phyloP scores from a whole-genome alignment of 2,329 filamentous ascomycete species.

The Trichoderma sp. region DNA sequence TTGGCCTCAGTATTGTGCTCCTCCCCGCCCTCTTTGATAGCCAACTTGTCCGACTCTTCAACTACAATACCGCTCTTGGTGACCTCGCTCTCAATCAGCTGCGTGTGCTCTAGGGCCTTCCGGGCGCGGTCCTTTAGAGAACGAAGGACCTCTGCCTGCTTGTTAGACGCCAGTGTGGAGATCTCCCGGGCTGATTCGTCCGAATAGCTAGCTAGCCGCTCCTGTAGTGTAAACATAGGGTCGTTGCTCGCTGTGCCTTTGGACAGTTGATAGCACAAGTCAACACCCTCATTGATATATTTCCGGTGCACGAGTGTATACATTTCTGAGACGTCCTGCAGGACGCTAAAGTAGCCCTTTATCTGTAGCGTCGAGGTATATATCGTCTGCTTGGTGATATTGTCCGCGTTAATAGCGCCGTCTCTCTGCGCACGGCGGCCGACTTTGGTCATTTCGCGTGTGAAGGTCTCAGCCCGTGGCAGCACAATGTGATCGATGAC shows the following conservation, averaged over 20 bases:
- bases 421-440: neutral
- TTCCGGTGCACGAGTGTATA: neutral
- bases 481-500: neutral
- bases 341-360: neutral
- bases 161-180: neutral
- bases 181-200: neutral
- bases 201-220: neutral
- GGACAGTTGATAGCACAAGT: neutral
- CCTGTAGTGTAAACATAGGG: neutral
- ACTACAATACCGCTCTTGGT: neutral
- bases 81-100: neutral
- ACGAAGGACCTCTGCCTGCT: neutral
- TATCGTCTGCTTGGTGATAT: neutral
- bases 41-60: neutral
- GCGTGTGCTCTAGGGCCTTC: neutral
- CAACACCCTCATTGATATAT: neutral
- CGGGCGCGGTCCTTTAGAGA: neutral
- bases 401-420: neutral
- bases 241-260: neutral
- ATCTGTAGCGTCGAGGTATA: neutral
- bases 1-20: neutral
- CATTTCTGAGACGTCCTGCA: neutral
- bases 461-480: neutral
- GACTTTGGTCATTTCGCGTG: neutral
- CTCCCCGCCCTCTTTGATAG: neutral